These are phyloP conservation scores for Colletotrichum trifolii DNA, from an alignment of 2,329 filamentous ascomycete species.

Conservation along the genomic window DNA sequence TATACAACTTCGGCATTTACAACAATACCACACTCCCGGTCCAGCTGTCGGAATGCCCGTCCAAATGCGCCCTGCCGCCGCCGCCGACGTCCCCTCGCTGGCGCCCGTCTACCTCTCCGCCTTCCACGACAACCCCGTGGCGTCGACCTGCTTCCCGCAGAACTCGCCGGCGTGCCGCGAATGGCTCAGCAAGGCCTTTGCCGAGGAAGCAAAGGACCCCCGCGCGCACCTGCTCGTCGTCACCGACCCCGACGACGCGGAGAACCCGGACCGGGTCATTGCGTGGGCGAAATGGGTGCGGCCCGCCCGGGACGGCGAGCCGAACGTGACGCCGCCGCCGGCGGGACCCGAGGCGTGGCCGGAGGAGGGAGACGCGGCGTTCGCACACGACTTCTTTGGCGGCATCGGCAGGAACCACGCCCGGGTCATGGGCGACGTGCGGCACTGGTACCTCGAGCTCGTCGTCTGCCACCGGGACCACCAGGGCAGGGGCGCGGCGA, in stretches of 20 bases:
- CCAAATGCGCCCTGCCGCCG: slow-evolving; percentile 51
- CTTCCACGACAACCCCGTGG: slow-evolving; percentile 53
- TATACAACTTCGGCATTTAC: neutral
- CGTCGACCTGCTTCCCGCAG: slow-evolving; percentile 50
- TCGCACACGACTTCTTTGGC: slow-evolving; percentile 55
- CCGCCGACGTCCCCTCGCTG: slow-evolving; percentile 53
- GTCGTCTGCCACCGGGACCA: slow-evolving; percentile 54
- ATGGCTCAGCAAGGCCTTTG: slow-evolving; percentile 50
- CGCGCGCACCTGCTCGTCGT: slow-evolving; percentile 53
- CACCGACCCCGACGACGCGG: slow-evolving; percentile 43
- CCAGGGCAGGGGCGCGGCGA: slow-evolving; percentile 59
- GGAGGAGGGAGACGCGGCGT: slow-evolving; percentile 46
- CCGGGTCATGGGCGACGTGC: slow-evolving; percentile 51
- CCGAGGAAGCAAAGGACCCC: slow-evolving; percentile 53
- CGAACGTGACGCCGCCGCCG: slow-evolving; percentile 40
- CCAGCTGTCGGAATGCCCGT: slow-evolving; percentile 38
- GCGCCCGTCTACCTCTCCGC: slow-evolving; percentile 57
- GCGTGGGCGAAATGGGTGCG: slow-evolving; percentile 62
- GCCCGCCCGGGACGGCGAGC: slow-evolving; percentile 40
- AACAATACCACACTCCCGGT: neutral
- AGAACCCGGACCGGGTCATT: slow-evolving; percentile 44
- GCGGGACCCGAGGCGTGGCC: slow-evolving; percentile 49
- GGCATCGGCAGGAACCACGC: slow-evolving; percentile 48
- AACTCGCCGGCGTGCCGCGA: slow-evolving; percentile 38
- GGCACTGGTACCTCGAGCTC: slow-evolving; percentile 62